Evolutionary conservation across 2,329 filamentous ascomycete genomes (phyloP).

Genomic region (Rhynchosporium agropyri): DNA sequence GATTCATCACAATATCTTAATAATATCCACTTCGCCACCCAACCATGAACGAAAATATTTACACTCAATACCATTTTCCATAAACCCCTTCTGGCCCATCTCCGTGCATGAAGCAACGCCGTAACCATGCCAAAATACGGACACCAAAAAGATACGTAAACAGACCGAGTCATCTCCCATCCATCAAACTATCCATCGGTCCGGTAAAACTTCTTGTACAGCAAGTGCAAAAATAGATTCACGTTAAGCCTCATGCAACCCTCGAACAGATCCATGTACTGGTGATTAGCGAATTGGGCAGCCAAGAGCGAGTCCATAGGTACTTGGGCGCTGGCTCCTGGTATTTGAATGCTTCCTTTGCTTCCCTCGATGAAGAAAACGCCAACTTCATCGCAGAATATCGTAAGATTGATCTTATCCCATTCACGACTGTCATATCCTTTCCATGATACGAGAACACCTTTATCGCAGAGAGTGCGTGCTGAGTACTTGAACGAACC

Average conservation of each 20-base stretch:
- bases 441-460: slow-evolving; percentile 89
- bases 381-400: slow-evolving; percentile 91
- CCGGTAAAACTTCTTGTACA: slow-evolving; percentile 98
- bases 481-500: slow-evolving; percentile 97
- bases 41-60: slow-evolving; percentile 35
- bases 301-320: slow-evolving; percentile 92
- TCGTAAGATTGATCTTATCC: slow-evolving; percentile 91
- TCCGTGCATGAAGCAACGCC: slow-evolving; percentile 33
- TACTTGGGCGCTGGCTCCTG: slow-evolving; percentile 85
- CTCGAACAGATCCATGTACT: slow-evolving; percentile 95
- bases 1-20: slow-evolving; percentile 34
- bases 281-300: slow-evolving; percentile 95
- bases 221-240: slow-evolving; percentile 91
- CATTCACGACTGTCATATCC: slow-evolving; percentile 82
- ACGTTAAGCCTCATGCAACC: slow-evolving; percentile 86
- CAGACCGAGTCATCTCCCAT: slow-evolving; percentile 19
- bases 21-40: slow-evolving; percentile 27
- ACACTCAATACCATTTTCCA: slow-evolving; percentile 35
- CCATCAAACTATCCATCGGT: slow-evolving; percentile 50
- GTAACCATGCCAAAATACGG: slow-evolving; percentile 33
- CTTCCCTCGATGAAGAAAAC: slow-evolving; percentile 92
- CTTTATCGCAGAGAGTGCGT: slow-evolving; percentile 85
- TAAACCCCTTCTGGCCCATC: slow-evolving; percentile 22
- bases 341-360: slow-evolving; percentile 91
- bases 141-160: slow-evolving; percentile 22